Conservation (phyloP, 148 eudicot genomes). For the Mesembryanthemum crystallinum region DNA sequence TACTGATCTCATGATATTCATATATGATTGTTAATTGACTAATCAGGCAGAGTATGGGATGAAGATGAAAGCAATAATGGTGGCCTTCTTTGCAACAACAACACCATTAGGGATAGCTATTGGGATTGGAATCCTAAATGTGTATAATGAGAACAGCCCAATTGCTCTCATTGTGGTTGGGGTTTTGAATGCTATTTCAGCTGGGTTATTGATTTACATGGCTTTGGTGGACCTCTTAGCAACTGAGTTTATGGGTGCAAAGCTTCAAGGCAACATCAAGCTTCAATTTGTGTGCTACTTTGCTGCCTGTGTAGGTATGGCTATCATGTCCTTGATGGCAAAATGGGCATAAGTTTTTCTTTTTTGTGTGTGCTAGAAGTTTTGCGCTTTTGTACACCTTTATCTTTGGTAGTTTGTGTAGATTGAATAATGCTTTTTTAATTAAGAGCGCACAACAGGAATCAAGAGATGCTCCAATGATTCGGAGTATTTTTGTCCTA, state of each 20-base stretch:
- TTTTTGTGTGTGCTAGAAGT: neutral
- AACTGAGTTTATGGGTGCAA: slow-evolving; percentile 50
- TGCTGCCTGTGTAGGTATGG: slow-evolving; percentile 48
- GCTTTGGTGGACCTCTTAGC: slow-evolving; percentile 61
- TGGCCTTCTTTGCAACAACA: slow-evolving; percentile 50
- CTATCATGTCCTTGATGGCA: slow-evolving; percentile 62
- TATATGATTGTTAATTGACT: neutral
- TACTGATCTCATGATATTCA: too few species aligned
- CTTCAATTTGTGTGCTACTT: slow-evolving; percentile 40
- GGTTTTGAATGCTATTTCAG: slow-evolving; percentile 44
- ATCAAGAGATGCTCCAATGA: too few species aligned
- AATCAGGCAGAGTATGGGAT: slow-evolving; percentile 45
- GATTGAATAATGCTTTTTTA: neutral
- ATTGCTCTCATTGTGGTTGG: slow-evolving; percentile 53
- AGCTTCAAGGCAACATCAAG: slow-evolving; percentile 45
- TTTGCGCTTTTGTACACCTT: neutral
- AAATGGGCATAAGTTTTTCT: slow-evolving; percentile 42
- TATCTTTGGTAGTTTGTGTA: neutral
- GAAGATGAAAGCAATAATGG: slow-evolving; percentile 50
- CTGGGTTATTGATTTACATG: slow-evolving; percentile 61
- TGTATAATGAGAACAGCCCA: slow-evolving; percentile 53
- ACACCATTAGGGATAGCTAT: slow-evolving; percentile 58
- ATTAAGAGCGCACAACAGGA: neutral
- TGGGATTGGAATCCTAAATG: slow-evolving; percentile 39
- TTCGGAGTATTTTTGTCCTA: too few species aligned